Evolutionary conservation across 1,139 yeast species (phyloP).

Genomic region (Geotrichum cucujoidarum): DNA sequence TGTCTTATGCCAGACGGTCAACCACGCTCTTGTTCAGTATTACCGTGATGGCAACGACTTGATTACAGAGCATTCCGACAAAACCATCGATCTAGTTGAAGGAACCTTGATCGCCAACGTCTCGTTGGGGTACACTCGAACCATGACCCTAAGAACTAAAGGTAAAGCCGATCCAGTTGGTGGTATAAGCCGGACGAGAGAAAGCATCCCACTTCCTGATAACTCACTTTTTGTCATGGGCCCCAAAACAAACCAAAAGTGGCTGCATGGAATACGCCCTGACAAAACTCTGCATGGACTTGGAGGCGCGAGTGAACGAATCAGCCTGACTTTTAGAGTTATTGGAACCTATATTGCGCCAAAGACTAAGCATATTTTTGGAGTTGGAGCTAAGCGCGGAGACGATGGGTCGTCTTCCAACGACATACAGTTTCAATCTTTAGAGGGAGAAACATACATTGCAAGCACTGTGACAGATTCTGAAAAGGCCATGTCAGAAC

Average conservation of each 20-base stretch:
- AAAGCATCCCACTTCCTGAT: slow-evolving; percentile 19
- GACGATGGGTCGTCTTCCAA: background rate
- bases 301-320: slow-evolving; percentile 18
- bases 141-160: slow-evolving; percentile 21
- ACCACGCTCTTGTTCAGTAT: slow-evolving; percentile 25
- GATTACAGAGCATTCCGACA: slow-evolving; percentile 26
- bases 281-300: slow-evolving; percentile 16
- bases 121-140: slow-evolving; percentile 23
- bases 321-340: slow-evolving; percentile 23
- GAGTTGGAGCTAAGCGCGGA: slow-evolving; percentile 18
- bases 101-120: slow-evolving; percentile 23
- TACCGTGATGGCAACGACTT: slow-evolving; percentile 23
- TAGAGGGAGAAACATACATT: background rate
- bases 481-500: background rate
- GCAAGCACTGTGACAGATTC: background rate
- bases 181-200: slow-evolving; percentile 1
- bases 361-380: slow-evolving; percentile 19
- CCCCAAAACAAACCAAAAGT: slow-evolving; percentile 21
- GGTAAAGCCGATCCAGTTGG: background rate
- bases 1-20: slow-evolving; percentile 17
- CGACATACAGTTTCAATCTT: background rate
- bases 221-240: slow-evolving; percentile 23
- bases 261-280: slow-evolving; percentile 25
- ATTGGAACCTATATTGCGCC: slow-evolving; percentile 21
- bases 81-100: slow-evolving; percentile 24